These are phyloP conservation scores for Russula olivacea DNA, from an alignment of 768 basidiomycete species.

Conservation along the genomic window DNA sequence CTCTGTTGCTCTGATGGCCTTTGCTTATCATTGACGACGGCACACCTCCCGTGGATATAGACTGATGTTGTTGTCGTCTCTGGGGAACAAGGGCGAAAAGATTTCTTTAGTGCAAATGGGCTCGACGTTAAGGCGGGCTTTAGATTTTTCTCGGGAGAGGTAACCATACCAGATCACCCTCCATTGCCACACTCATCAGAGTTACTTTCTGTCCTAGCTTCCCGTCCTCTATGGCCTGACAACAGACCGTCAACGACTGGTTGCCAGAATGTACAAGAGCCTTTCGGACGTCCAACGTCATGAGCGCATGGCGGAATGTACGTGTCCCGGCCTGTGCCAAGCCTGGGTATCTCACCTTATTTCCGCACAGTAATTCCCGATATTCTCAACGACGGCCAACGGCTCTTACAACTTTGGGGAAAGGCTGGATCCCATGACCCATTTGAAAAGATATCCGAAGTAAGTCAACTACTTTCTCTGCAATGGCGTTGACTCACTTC, in stretches of 20 bases:
- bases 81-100: slow-evolving; percentile 29
- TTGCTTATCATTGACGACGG: slow-evolving; percentile 7
- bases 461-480: slow-evolving; percentile 32
- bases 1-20: slow-evolving; percentile 1
- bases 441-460: slow-evolving; percentile 55
- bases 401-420: slow-evolving; percentile 41
- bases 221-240: slow-evolving; percentile 59
- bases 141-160: slow-evolving; percentile 72
- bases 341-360: slow-evolving; percentile 16
- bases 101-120: slow-evolving; percentile 58
- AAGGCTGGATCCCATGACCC: too few species aligned
- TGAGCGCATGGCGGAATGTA: slow-evolving; percentile 54
- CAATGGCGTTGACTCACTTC: not conserved
- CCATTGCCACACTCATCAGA: too few species aligned
- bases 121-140: slow-evolving; percentile 75
- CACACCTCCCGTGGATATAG: slow-evolving; percentile 35
- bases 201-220: too few species aligned
- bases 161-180: slow-evolving; percentile 36
- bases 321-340: slow-evolving; percentile 30
- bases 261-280: slow-evolving; percentile 66
- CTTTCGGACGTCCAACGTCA: slow-evolving; percentile 57
- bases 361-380: slow-evolving; percentile 50
- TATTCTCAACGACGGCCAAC: slow-evolving; percentile 59
- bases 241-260: slow-evolving; percentile 53
- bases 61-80: slow-evolving; percentile 71